These are phyloP conservation scores for Debaryomyces hansenii DNA, from an alignment of 805 yeast genomes.

Conservation along the genomic window DNA sequence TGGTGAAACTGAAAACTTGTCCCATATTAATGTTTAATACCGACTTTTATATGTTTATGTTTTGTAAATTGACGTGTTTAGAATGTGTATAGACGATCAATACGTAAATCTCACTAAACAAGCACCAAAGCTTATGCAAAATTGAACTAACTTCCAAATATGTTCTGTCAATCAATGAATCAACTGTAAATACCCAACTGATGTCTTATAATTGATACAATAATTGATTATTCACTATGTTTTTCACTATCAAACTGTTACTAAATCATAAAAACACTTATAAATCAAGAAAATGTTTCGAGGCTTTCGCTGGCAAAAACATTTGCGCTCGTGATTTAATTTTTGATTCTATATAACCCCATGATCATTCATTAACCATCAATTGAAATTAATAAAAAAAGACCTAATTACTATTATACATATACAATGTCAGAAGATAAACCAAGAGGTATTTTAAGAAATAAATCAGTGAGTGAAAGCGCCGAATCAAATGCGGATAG, in stretches of 20 bases:
- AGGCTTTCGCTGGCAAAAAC: background rate
- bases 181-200: background rate
- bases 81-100: background rate
- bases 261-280: too few relatives aligned
- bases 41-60: background rate
- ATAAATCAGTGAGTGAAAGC: constrained; percentile 37
- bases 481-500: constrained; percentile 19
- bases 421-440: constrained; percentile 6
- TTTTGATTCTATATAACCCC: background rate
- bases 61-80: background rate
- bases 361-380: background rate
- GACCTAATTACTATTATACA: background rate
- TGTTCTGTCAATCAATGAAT: background rate
- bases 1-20: constrained; percentile 72
- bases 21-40: constrained; percentile 54
- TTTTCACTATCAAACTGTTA: too few relatives aligned
- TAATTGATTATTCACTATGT: too few relatives aligned
- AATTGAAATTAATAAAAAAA: background rate
- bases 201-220: too few relatives aligned
- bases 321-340: background rate
- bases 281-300: background rate
- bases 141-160: background rate
- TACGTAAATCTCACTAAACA: background rate
- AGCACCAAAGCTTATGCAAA: background rate
- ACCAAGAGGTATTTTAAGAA: constrained; percentile 53